Base-by-base conservation (phyloP, 2,329 filamentous ascomycete genomes). In the Aspergillus puulaauensis region DNA sequence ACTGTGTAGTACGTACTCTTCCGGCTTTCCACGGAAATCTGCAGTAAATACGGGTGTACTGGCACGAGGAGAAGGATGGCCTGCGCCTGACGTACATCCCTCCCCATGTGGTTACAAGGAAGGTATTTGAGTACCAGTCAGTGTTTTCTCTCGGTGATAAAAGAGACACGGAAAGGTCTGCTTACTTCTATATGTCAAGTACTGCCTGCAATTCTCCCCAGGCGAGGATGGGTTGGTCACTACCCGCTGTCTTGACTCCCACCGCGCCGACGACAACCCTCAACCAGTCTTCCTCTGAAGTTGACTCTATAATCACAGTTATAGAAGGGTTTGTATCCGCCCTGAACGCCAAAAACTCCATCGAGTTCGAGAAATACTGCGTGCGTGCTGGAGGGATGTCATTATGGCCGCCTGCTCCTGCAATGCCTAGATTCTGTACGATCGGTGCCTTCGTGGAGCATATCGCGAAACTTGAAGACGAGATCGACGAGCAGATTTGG, bases 401-500 rank as follows among this genome's bases (percentile, higher is more conserved):
- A 2, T 64, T 74, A 2, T 70, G 64, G n/a, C 70, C 69, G 15
- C 72, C 71, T 6, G 56, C 65, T 1, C 63, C 70, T 4, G 66
- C 61, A 15, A 46, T 63, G 4, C 65, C 70, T n/a, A 70, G 71
- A 14, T 74, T 74, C 53, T 73, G 70, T 55, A 73, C 71, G 0
- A 71, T 73, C 43, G 71, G 70, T 2, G 65, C 69, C 9, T 73
- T 73, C 44, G 68, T 73, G 46, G 70, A 73, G 58, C 67, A 71
- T 21, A 63, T 73, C 39, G 53, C 65, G 0, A 63, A 63, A 11
- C 54, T 73, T 12, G 58, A 65, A 52, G 69, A 68, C 24, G 66
- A 70, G n/a, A 70, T 73, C 43, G 61, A 73, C 27, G 72, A 74
- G 59, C 66, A 66, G 1, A 73, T 72, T 35, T 73, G 70, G 70